These are phyloP conservation scores for Botryosphaeria dothidea DNA, from an alignment of 2,329 filamentous ascomycete species.

Conservation along the genomic window DNA sequence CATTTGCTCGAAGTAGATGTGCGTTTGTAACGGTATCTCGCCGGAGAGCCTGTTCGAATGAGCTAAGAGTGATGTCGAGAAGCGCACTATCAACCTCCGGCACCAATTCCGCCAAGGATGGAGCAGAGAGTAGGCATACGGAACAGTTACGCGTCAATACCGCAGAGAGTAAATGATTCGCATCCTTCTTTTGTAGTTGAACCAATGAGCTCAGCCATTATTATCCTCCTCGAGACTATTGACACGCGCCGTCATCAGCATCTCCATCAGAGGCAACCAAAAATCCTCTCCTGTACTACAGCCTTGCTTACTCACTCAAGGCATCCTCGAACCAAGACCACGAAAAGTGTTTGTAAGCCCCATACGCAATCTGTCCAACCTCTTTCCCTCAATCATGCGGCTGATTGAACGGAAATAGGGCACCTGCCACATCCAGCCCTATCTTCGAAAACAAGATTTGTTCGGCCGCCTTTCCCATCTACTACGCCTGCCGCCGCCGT, in stretches of 20 bases:
- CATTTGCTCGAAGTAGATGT: neutral
- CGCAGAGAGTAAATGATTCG: neutral
- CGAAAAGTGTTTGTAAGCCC: neutral
- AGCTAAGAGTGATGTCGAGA: neutral
- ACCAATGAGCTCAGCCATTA: neutral
- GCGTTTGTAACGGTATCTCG: neutral
- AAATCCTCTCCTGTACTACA: neutral
- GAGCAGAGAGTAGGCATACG: neutral
- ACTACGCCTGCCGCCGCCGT: no score
- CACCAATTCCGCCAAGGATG: neutral
- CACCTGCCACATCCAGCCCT: no score
- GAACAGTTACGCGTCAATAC: neutral
- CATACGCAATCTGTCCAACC: no score
- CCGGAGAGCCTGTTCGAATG: neutral
- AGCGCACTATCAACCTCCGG: neutral
- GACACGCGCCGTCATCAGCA: neutral
- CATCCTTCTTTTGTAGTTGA: neutral
- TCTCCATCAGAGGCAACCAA: neutral
- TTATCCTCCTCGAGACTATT: neutral
- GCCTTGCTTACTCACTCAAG: neutral
- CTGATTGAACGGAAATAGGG: no score
- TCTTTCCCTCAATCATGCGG: no score
- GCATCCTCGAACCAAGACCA: neutral
- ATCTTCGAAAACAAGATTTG: no score
- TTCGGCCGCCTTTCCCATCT: no score